These are phyloP conservation scores for Fusarium hainanense DNA, from an alignment of 2,329 filamentous ascomycete genomes.

Conservation along the genomic window DNA sequence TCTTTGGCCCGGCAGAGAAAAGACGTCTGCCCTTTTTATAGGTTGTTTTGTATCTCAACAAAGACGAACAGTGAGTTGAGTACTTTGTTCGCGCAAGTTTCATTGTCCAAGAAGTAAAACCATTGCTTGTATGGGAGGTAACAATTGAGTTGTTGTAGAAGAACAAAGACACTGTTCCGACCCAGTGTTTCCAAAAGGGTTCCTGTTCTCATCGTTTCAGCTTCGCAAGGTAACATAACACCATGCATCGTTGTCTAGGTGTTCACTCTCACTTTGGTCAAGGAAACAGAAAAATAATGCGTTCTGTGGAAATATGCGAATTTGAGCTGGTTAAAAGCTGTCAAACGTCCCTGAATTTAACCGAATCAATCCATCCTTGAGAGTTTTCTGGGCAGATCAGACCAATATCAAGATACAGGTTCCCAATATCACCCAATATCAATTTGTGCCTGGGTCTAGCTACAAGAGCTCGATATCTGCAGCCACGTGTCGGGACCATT, in stretches of 20 bases:
- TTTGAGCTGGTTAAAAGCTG: background rate
- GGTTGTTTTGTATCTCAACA: background rate
- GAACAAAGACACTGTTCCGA: background rate
- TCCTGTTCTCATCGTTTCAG: background rate
- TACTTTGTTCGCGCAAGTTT: background rate
- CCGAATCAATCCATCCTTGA: background rate
- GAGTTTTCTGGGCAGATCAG: background rate
- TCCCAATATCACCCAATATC: background rate
- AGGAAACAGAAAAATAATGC: background rate
- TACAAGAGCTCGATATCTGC: background rate
- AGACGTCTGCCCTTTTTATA: background rate
- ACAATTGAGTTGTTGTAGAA: background rate
- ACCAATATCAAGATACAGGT: background rate
- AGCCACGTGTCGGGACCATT: background rate
- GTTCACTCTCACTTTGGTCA: background rate
- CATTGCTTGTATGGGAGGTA: background rate
- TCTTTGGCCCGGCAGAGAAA: background rate
- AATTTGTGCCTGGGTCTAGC: background rate
- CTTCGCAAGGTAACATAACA: background rate
- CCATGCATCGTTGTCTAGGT: rapidly evolving
- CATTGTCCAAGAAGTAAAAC: too few relatives aligned
- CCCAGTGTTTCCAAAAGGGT: background rate
- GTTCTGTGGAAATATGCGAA: background rate
- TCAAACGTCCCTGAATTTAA: background rate
- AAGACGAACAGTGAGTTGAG: background rate